Evolutionary conservation across 495 filamentous ascomycete genomes (phyloP), one percentile per base, ranked within the genome.

Genomic region (Polyplosphaeria fusca): DNA sequence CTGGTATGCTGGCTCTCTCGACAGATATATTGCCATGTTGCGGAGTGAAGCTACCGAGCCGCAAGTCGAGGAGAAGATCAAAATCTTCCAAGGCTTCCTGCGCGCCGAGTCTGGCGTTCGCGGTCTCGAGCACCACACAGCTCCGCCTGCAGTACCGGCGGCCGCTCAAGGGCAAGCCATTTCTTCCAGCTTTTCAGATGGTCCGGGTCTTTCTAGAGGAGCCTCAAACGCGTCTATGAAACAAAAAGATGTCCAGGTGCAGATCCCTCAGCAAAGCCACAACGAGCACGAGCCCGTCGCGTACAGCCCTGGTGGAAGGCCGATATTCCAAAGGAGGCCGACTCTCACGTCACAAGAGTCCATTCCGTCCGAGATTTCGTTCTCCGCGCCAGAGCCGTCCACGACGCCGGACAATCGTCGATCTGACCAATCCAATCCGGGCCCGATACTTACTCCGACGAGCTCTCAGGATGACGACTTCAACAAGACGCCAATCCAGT

Each of bases 1-100:
- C n/a, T 68, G 66, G 66, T 68, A 64, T 52, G 64, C 39, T 2
- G 56, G 51, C 3, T 68, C 67, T 20, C 32, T 70, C n/a, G 57
- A 66, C 28, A 51, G 68, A 23, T 70, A 67, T 40, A 53, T 62
- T 26, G 46, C 24, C 20, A 68, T 70, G 64, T 35, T 70, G 11
- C 50, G 59, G 27, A 43, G 41, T 9, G 68, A 68, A 48, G 52
- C 68, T 26, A 14, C 22, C 4, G 64, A 68, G 14, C 46, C 52
- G 16, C 47, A 58, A 12, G 58, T 67, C 7, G 61, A 60, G 32
- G 61, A 63, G 12, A 67, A 67, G 47, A 58, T 60, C 32, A 61
- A 56, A 23, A 28, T 66, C 7, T 69, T 70, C 52, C 62, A 49
- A 24, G 52, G 52, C 19, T 70, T 70, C 46, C 38, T 70, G 35